These are phyloP conservation scores for Effrenium voratum DNA, from an alignment of 73 alveolate species.

Conservation along the genomic window DNA sequence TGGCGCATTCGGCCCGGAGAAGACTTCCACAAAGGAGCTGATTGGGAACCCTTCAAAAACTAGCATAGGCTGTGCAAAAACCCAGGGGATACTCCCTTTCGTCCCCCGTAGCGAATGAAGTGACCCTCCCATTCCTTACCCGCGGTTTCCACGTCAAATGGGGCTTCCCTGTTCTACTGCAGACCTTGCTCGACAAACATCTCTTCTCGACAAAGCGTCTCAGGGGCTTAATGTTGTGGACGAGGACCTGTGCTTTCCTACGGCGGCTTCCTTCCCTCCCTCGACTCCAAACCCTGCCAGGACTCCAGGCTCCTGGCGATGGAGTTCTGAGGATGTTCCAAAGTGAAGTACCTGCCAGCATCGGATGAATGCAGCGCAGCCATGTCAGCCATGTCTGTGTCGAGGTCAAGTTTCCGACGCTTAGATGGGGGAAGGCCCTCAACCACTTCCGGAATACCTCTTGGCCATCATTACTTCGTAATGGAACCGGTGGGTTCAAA, in stretches of 20 bases:
- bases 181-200: not conserved
- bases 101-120: not conserved
- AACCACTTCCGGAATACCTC: not conserved
- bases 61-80: not conserved
- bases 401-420: not conserved
- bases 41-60: too few species aligned
- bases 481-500: not conserved
- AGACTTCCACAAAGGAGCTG: not conserved
- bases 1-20: slow-evolving; percentile 41
- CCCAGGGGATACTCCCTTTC: not conserved
- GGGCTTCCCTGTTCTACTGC: not conserved
- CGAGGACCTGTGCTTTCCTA: too few species aligned
- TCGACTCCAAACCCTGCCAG: not conserved
- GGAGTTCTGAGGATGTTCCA: slow-evolving; percentile 14
- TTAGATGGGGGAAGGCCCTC: not conserved
- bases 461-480: not conserved
- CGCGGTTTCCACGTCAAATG: not conserved
- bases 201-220: not conserved
- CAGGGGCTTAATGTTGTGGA: not conserved
- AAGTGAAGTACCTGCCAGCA: not conserved
- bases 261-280: too few species aligned
- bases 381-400: slow-evolving; percentile 7
- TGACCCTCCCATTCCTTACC: not conserved
- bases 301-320: not conserved
- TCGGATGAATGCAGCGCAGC: not conserved